phyloP scores from a whole-genome alignment of 2,329 filamentous ascomycete genomes.

The Alternaria gansuensis region DNA sequence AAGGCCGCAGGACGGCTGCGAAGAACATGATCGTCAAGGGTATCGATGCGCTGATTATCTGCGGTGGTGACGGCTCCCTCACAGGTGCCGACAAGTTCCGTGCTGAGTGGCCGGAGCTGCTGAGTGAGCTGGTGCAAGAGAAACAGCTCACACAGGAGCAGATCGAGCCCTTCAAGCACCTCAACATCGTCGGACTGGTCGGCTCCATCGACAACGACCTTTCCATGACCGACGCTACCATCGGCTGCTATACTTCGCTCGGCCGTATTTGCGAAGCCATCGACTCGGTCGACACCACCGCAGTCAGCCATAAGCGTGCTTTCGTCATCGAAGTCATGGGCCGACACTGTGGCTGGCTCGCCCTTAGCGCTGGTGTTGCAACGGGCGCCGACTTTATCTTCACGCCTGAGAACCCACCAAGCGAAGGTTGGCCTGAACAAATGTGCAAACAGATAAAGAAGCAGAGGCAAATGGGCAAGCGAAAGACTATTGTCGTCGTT shows the following conservation, averaged over 20 bases:
- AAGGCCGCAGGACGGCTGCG: slow-evolving; percentile 82
- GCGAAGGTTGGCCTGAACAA: slow-evolving; percentile 78
- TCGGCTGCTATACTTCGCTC: slow-evolving; percentile 94
- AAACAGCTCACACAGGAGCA: slow-evolving; percentile 76
- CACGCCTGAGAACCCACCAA: slow-evolving; percentile 91
- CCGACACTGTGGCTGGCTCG: slow-evolving; percentile 95
- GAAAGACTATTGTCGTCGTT: slow-evolving; percentile 97
- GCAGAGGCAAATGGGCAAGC: slow-evolving; percentile 89
- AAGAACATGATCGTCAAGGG: slow-evolving; percentile 94
- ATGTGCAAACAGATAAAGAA: slow-evolving; percentile 55
- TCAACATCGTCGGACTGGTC: slow-evolving; percentile 96
- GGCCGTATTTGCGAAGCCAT: slow-evolving; percentile 94
- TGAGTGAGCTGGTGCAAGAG: slow-evolving; percentile 82
- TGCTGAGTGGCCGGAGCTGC: slow-evolving; percentile 85
- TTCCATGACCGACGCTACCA: slow-evolving; percentile 95
- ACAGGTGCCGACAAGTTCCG: slow-evolving; percentile 96
- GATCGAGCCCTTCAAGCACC: slow-evolving; percentile 77
- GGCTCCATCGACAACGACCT: slow-evolving; percentile 99
- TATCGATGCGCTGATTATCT: slow-evolving; percentile 96
- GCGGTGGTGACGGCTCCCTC: slow-evolving; percentile 88
- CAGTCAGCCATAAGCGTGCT: slow-evolving; percentile 90
- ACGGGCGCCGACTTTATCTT: slow-evolving; percentile 97
- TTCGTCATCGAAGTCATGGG: slow-evolving; percentile 99
- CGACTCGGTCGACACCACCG: slow-evolving; percentile 96
- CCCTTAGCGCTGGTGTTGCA: slow-evolving; percentile 93